Base-by-base conservation (phyloP, 306 rosid species). In the Fragaria iinumae region DNA sequence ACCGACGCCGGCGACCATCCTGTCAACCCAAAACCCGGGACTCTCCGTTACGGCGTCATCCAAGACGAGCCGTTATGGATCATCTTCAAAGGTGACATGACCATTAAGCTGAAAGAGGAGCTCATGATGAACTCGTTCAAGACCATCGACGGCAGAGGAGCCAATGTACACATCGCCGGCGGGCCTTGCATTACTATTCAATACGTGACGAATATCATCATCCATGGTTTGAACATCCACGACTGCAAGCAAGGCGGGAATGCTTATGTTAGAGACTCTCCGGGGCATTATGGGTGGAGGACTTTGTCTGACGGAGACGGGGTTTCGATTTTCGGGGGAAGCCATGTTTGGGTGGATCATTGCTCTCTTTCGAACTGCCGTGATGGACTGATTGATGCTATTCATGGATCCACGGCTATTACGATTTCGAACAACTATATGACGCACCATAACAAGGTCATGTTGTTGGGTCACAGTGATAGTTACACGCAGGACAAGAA, bases 161-260 rank as follows among this genome's bases (percentile, higher is more conserved):
- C 49, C 0, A 88, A 62, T 52, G 99, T 95, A 1, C 97, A 95
- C 86, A 90, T 95, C 20, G 90, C 96, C 7, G 97, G 99, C 0
- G 99, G 99, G 1, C 97, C 99, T 3, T 95, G 97, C 82, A 89
- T 95, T n/a, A 95, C 97, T 0, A 85, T 95, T 1, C 99, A 95
- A 3, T 92, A 38, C 53, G 93, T 85, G 76, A 89, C 93, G 5
- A 92, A 92, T 64, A 83, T 95, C 18, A 95, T 95, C 1, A 84
- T 95, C 21, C 99, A 95, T 53, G 96, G 97, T 36, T 18, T 95
- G 3, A 86, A 92, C 80, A 91, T 95, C 0, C 99, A 92, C 80
- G 99, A 95, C 14, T 92, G 99, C 55, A 90, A 87, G 67, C 76
- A 53, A 45, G 97, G 97, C 0, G 97, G 99, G 59, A 95, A 92